Conservation (phyloP, 768 basidiomycete species). For the Rhodosporidiobolus odoratus region DNA sequence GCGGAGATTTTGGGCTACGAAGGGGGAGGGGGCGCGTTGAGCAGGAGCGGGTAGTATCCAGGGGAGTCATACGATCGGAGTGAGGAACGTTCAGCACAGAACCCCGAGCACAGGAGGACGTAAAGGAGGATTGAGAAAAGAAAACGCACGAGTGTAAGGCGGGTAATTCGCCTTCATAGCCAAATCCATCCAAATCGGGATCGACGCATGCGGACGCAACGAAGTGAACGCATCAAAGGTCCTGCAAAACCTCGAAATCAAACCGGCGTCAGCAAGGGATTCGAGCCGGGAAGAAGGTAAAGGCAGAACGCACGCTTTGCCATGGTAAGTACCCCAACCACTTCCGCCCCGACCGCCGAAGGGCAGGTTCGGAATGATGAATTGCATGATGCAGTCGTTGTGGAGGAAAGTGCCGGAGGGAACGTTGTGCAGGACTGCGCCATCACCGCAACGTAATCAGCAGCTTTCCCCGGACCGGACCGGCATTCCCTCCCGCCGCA, state of each 20-base stretch:
- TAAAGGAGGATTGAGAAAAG: background rate
- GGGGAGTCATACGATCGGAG: background rate
- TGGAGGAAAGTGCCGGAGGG: slow-evolving; percentile 64
- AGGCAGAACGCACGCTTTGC: slow-evolving; percentile 59
- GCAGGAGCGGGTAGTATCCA: background rate
- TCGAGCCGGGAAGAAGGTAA: background rate
- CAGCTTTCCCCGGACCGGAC: too few relatives aligned
- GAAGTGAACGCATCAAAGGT: slow-evolving; percentile 37
- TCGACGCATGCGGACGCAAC: slow-evolving; percentile 24
- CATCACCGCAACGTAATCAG: too few relatives aligned
- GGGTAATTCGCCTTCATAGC: slow-evolving; percentile 33
- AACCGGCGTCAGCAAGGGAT: background rate
- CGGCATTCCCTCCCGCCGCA: too few relatives aligned
- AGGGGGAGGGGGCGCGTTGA: background rate
- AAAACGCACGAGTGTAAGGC: slow-evolving; percentile 30
- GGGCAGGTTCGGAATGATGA: slow-evolving; percentile 55
- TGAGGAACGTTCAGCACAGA: background rate
- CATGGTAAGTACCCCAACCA: slow-evolving; percentile 58
- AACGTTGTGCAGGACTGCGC: slow-evolving; percentile 62
- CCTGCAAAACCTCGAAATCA: background rate
- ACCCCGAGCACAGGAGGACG: background rate
- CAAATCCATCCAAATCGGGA: slow-evolving; percentile 37
- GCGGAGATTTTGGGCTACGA: background rate
- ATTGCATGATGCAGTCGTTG: slow-evolving; percentile 64
- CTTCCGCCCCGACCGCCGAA: slow-evolving; percentile 65